A percentile compares a stretch with the other conserved stretches of the same genome.
phyloP scores from a whole-genome alignment of 805 yeast genomes.

The Isabelozyma heimii region DNA sequence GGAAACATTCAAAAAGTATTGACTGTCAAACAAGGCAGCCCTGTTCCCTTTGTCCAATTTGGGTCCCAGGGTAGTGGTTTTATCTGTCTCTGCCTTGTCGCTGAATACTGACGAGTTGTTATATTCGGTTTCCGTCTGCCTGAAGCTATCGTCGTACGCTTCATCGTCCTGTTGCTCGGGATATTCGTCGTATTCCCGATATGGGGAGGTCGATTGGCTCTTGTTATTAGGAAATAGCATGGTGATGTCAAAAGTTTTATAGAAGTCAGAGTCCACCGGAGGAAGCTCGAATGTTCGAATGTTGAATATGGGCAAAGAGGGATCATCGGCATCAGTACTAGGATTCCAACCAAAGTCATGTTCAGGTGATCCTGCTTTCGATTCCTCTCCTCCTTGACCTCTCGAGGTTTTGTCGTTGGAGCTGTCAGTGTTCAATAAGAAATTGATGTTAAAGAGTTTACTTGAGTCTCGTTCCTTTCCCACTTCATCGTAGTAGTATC shows the following conservation, averaged over 20 bases:
- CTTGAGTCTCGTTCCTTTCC: not conserved
- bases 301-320: constrained; percentile 2
- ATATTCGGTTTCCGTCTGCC: not conserved
- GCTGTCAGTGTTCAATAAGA: constrained; percentile 5
- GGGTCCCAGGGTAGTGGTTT: not conserved
- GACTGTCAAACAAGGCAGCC: constrained; percentile 2
- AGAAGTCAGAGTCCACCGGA: not conserved
- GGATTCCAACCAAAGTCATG: not conserved
- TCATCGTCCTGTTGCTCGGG: not conserved
- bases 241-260: constrained; percentile 3
- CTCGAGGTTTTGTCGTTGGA: not conserved
- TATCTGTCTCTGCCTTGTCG: not conserved
- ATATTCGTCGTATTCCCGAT: not conserved
- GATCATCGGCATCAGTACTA: not conserved
- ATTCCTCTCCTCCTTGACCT: not conserved
- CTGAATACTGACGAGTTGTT: not conserved
- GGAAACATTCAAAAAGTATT: constrained; percentile 6
- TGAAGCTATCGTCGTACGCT: not conserved
- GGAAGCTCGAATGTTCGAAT: constrained; percentile 5
- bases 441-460: constrained; percentile 8
- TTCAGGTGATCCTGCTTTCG: not conserved
- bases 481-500: not conserved
- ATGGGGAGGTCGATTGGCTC: not conserved
- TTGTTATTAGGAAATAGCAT: constrained; percentile 4
- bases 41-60: not conserved